Base-by-base conservation (phyloP, 2,329 filamentous ascomycete species). In the Talaromyces sp. region DNA sequence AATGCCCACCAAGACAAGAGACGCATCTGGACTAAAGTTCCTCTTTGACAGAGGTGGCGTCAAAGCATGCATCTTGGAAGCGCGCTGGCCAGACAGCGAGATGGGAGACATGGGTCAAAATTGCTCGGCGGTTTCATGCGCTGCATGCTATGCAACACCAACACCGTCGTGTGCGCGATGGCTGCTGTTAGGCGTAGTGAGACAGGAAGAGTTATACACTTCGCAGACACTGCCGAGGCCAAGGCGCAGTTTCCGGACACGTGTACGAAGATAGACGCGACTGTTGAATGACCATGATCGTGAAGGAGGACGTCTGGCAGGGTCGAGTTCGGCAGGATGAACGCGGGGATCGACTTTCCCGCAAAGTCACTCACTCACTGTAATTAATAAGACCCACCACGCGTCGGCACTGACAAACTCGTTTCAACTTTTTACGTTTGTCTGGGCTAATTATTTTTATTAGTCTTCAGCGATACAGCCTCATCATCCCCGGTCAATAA, bases 1-100 rank as follows among this genome's bases (percentile, higher is more conserved):
- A 58, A 78, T 77, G 14, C 76, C 76, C 51, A 78, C 70, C 9
- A 78, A 64, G 21, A 78, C 70, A 31, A 78, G 64, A 5, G 76
- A 78, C 17, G 75, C 76, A 65, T 77, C 70, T 1, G 70, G 67
- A 21, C 69, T 66, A 59, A 77, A 74, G 3, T 64, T 69, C 53
- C 73, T 69, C 50, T 62, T 61, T 4, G 61, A 60, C 1, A 55
- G 32, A 32, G 54, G 54, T 7, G 53, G 38, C 14, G 54, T 43
- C 17, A 48, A 57, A 41, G 61, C 60, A 58, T 65, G 63, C 62
- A 67, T 64, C 19, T 63, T 65, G 56, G 55, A 59, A 32, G 53
- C 38, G 27, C 56, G n/a, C 32, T 26, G 55, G 14, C 14, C 54
- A n/a, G 52, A 24, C 12, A 57, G 52, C n/a, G 31, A 35, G 55